Conservation (phyloP, 2,329 filamentous ascomycete species). For the Venturia asperata region DNA sequence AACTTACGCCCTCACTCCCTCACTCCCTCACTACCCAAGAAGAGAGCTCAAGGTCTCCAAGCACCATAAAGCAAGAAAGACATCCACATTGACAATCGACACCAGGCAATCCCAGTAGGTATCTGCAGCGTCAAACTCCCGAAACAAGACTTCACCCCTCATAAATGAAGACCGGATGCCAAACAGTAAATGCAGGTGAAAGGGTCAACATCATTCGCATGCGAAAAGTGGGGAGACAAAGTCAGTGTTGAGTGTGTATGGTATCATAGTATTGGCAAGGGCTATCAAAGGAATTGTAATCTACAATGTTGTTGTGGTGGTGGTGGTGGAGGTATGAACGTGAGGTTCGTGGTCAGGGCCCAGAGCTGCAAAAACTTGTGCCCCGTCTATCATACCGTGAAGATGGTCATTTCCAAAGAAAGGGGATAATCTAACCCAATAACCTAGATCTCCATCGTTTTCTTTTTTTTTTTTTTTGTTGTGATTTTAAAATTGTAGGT, state of each 20-base stretch:
- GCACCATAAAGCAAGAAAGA: too few species aligned
- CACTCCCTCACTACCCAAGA: too few species aligned
- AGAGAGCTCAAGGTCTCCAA: too few species aligned
- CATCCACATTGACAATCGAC: too few species aligned
- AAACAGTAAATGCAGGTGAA: too few species aligned
- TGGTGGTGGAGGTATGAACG: background rate
- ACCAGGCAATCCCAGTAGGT: too few species aligned
- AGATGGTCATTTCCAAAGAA: background rate
- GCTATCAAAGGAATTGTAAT: conserved; percentile 9
- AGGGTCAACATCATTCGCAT: too few species aligned
- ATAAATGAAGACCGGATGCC: too few species aligned
- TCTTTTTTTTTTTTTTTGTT: background rate
- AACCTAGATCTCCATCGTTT: background rate
- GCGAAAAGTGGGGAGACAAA: background rate
- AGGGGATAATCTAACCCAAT: background rate
- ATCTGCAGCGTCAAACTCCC: too few species aligned
- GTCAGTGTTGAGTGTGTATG: background rate
- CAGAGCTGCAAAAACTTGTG: background rate
- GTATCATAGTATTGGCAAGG: conserved; percentile 12
- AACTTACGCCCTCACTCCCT: too few species aligned
- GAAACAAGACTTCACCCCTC: too few species aligned
- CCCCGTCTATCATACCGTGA: background rate
- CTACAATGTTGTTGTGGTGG: conserved; percentile 8
- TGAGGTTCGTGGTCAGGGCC: background rate
- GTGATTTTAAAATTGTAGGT: background rate